A percentile compares a stretch with the other conserved stretches of the same genome.
Evolutionary conservation across 2,329 filamentous ascomycete species (phyloP).

Genomic region (Zymoseptoria crescenta): DNA sequence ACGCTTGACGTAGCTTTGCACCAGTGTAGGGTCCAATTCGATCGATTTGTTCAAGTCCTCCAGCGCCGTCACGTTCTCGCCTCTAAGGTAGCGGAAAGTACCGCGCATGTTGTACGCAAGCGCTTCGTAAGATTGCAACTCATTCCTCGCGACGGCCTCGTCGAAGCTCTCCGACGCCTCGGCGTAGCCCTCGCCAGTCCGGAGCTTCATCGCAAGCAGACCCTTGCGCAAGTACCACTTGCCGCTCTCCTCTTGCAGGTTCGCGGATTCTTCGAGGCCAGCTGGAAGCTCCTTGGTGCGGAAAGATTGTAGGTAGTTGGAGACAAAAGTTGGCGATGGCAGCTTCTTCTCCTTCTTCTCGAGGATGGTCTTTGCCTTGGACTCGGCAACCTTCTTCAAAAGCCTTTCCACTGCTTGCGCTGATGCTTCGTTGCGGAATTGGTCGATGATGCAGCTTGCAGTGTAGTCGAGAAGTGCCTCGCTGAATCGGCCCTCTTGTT

Average conservation of each 20-base stretch:
- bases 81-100: slow-evolving; percentile 87
- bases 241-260: slow-evolving; percentile 68
- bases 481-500: slow-evolving; percentile 82
- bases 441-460: slow-evolving; percentile 97
- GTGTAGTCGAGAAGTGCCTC: slow-evolving; percentile 96
- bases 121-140: slow-evolving; percentile 74
- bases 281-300: slow-evolving; percentile 69
- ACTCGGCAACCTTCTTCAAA: slow-evolving; percentile 92
- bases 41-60: slow-evolving; percentile 86
- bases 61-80: slow-evolving; percentile 76
- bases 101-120: slow-evolving; percentile 94
- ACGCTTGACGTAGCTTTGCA: slow-evolving; percentile 97
- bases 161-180: slow-evolving; percentile 81
- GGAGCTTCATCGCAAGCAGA: slow-evolving; percentile 69
- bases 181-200: slow-evolving; percentile 85
- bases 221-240: slow-evolving; percentile 81
- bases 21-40: slow-evolving; percentile 76
- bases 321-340: slow-evolving; percentile 91
- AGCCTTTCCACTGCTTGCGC: slow-evolving; percentile 86
- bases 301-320: slow-evolving; percentile 99
- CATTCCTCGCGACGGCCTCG: slow-evolving; percentile 73
- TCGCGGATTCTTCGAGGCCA: slow-evolving; percentile 73
- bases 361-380: slow-evolving; percentile 85
- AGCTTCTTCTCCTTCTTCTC: slow-evolving; percentile 73
- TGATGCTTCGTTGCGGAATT: slow-evolving; percentile 85